Conservation (phyloP, 345 rosid genomes). For the Heritiera littoralis region DNA sequence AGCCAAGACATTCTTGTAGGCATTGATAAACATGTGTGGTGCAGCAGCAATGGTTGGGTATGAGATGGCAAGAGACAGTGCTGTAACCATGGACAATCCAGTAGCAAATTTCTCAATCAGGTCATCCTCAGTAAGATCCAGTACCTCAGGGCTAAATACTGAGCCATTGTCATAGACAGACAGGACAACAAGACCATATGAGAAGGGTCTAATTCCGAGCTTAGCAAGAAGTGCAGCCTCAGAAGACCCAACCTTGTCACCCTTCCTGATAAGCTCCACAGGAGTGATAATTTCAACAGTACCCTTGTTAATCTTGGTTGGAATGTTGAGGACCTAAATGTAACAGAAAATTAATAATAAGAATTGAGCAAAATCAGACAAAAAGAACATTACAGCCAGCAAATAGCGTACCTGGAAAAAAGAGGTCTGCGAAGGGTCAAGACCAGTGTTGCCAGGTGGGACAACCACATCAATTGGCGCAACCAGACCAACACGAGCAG, state of each 20-base stretch:
- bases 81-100: slow-evolving; percentile 72
- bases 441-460: slow-evolving; percentile 96
- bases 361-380: background rate
- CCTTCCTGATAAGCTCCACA: slow-evolving; percentile 92
- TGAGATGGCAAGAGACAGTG: slow-evolving; percentile 72
- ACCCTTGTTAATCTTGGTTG: slow-evolving; percentile 99
- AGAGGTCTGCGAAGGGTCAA: slow-evolving; percentile 96
- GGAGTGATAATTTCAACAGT: slow-evolving; percentile 94
- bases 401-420: slow-evolving; percentile 71
- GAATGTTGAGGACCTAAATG: slow-evolving; percentile 78
- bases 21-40: slow-evolving; percentile 89
- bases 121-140: slow-evolving; percentile 80
- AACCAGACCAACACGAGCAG: slow-evolving; percentile 95
- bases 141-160: slow-evolving; percentile 86
- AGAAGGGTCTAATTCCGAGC: slow-evolving; percentile 91
- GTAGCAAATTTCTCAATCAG: slow-evolving; percentile 71
- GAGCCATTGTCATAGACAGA: slow-evolving; percentile 84
- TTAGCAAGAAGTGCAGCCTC: slow-evolving; percentile 92
- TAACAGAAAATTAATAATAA: background rate
- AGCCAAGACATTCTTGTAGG: slow-evolving; percentile 77
- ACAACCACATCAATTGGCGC: slow-evolving; percentile 95
- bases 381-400: background rate
- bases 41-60: slow-evolving; percentile 90
- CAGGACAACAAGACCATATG: slow-evolving; percentile 77
- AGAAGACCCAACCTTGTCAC: slow-evolving; percentile 95